Evolutionary conservation across 2,329 filamentous ascomycete species (phyloP).

Genomic region (Botrytis elliptica): DNA sequence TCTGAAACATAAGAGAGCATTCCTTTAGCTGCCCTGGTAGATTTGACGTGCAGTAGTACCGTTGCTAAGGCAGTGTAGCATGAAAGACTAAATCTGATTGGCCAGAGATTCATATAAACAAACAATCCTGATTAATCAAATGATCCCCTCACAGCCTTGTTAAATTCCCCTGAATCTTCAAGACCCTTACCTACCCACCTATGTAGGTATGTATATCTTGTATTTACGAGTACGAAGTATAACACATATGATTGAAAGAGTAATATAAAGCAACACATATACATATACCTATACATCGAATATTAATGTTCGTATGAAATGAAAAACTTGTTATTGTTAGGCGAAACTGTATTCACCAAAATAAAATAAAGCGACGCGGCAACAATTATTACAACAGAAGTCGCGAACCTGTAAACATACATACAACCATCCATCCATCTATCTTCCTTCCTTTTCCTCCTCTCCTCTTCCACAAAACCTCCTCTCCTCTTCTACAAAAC

Average conservation of each 20-base stretch:
- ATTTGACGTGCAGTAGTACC: conserved; percentile 6
- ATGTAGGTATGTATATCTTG: neutral
- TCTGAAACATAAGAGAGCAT: neutral
- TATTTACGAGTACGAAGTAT: neutral
- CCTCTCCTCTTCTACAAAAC: neutral
- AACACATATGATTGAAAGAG: neutral
- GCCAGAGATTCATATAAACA: neutral
- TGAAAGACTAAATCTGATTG: neutral
- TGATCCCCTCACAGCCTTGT: neutral
- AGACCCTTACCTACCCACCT: neutral
- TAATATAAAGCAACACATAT: neutral
- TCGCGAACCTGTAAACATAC: neutral
- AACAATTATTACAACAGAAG: neutral
- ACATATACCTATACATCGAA: neutral
- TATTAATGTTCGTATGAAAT: neutral
- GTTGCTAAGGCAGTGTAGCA: neutral
- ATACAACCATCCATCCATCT: neutral
- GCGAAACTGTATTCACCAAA: neutral
- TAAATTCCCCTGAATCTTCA: neutral
- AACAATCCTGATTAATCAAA: neutral
- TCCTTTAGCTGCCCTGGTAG: neutral
- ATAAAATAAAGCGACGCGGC: neutral
- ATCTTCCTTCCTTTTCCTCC: neutral
- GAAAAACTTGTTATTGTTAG: neutral
- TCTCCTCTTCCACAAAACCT: neutral